Base-by-base conservation (phyloP, 805 yeast genomes). In the Yamadazyma ubonensis region DNA sequence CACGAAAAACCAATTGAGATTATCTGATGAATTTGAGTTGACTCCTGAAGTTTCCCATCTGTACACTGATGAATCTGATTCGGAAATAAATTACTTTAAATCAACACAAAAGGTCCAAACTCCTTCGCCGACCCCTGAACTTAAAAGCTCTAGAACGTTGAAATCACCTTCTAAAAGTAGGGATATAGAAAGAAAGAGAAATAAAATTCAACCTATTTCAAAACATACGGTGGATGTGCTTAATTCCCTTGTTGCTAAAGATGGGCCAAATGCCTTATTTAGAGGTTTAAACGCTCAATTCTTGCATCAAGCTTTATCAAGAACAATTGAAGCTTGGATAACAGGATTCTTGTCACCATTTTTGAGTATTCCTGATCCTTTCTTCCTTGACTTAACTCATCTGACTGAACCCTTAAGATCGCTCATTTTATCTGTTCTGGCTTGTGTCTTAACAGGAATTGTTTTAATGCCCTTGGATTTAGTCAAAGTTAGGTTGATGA, bases 261-360 rank as follows among this genome's bases (percentile, higher is more conserved):
- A 73, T 54, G 96, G 84, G 18, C 81, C 80, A 14, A 67, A 78
- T 50, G 88, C 89, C 3, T 59, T 83, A 7, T 80, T 86, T 70
- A 73, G 86, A 53, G 87, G 89, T 8, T 74, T 81, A 29, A 83
- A 86, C 55, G 83, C 96, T 2, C 74, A 95, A 0, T 91, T 89
- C 53, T 70, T 93, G 14, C 75, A 84, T 55, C 83, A 76, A 39
- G 84, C 95, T 0, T 67, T 88, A 14, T 77, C 83, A 2, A 78
- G 80, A 35, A 84, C 96, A 0, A 65, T 89, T 33, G 91, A 86
- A 54, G 87, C 96, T 1, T 90, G 98, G 97, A 71, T 89, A 34
- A 84, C 95, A 0, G 96, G 96, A 3, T 78, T 90, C 46, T 57
- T 89, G 6, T 81, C 96, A 4, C 93, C 96, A 2, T 65, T 86